These are phyloP conservation scores for Neospermospora avenae DNA, from an alignment of 2,329 filamentous ascomycete species.

Conservation along the genomic window DNA sequence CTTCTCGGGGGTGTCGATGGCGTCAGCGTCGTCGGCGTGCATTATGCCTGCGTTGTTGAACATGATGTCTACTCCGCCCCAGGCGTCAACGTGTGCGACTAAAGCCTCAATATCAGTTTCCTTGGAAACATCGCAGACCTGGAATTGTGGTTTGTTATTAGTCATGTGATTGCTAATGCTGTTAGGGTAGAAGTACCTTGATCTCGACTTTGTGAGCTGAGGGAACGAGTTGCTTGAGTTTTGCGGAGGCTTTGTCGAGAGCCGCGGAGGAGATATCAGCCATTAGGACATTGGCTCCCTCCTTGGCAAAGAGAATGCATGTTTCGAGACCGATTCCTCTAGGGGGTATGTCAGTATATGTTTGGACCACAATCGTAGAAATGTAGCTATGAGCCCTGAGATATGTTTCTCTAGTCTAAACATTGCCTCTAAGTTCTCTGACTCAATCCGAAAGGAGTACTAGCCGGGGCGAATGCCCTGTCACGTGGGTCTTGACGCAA, in stretches of 20 bases:
- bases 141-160: conserved; percentile 10
- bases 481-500: neutral
- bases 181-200: conserved; percentile 20
- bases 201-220: conserved; percentile 49
- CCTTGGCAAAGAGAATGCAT: conserved; percentile 66
- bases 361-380: neutral
- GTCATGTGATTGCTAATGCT: neutral
- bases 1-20: conserved; percentile 66
- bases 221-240: conserved; percentile 57
- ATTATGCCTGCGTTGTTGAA: conserved; percentile 83
- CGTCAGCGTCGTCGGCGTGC: conserved; percentile 63
- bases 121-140: conserved; percentile 64
- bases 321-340: conserved; percentile 76
- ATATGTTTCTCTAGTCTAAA: neutral
- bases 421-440: neutral
- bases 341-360: neutral
- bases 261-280: conserved; percentile 65
- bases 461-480: neutral
- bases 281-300: conserved; percentile 69
- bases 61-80: conserved; percentile 71
- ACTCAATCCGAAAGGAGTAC: neutral
- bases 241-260: conserved; percentile 58
- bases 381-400: neutral
- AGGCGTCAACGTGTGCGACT: conserved; percentile 59
- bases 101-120: conserved; percentile 61